Evolutionary conservation across 495 filamentous ascomycete genomes (phyloP), one percentile per base, ranked within the genome.

Genomic region (Penicillium mononematosum): DNA sequence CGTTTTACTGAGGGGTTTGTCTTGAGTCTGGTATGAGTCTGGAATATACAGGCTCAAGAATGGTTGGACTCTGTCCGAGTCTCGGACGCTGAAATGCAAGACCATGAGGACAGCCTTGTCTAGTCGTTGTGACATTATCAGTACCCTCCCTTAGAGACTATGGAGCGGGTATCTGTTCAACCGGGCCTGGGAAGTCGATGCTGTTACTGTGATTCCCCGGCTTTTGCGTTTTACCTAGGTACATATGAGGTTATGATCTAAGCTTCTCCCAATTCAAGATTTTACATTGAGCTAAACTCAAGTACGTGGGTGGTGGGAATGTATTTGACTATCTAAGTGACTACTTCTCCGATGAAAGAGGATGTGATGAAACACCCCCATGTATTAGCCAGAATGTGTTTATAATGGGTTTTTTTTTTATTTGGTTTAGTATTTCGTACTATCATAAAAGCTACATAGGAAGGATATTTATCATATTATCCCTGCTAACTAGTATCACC

Each of bases 11-110:
- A 31, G 8, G 27, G 45, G 45, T 32, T 7, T 12, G 27, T 47
- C n/a, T 27, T 4, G 25, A 16, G 14, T 46, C 6, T 29, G 12
- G 1, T 27, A 25, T 29, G 24, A 29, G 16, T 4, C 8, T 46
- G 5, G 14, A 39, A 39, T 39, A 17, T 39, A 25, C 24, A 73
- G 17, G 83, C 82, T 0, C 76, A 76, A 31, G 50, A 73, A 27
- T 75, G 72, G 64, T 60, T 84, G 2, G 56, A 64, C 1, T 57
- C 63, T 1, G 53, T 63, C n/a, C 63, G 63, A 0, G 53, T 60
- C 2, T 59, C 63, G 2, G 69, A 57, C 54, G 53, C 57, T 53
- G 63, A 50, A 50, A 68, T 59, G 59, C 62, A 36, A 8, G 39
- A 11, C 36, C 36, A 39, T 4, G n/a, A 39, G 0, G 1, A 39